These are phyloP conservation scores for Fraxinus platypoda DNA, from an alignment of 305 asterid genomes.

Conservation along the genomic window DNA sequence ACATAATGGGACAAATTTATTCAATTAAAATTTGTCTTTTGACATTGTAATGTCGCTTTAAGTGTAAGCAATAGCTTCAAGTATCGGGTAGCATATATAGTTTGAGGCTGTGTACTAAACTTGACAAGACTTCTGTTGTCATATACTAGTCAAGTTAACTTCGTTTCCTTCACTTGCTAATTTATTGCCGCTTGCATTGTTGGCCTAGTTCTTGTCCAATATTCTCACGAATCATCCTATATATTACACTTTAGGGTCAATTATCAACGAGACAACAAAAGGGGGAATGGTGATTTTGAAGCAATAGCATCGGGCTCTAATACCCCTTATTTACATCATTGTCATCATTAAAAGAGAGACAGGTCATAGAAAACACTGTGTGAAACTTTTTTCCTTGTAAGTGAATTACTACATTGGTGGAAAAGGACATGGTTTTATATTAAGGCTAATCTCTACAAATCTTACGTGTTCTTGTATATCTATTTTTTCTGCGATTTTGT, in stretches of 20 bases:
- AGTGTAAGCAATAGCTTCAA: neutral
- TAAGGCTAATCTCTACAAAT: neutral
- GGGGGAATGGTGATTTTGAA: neutral
- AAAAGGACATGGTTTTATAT: neutral
- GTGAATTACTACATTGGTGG: neutral
- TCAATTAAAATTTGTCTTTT: neutral
- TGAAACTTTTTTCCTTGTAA: too few relatives aligned
- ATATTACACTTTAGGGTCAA: neutral
- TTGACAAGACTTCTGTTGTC: neutral
- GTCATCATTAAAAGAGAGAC: neutral
- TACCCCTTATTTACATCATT: neutral
- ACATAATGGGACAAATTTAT: neutral
- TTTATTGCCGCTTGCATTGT: neutral
- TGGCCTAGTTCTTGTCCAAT: neutral
- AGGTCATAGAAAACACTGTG: neutral
- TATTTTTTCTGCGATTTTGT: too few relatives aligned
- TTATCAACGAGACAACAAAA: neutral
- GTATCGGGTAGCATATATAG: neutral
- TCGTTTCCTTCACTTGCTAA: neutral
- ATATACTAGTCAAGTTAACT: neutral
- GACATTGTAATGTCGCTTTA: neutral
- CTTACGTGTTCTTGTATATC: neutral
- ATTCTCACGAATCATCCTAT: neutral
- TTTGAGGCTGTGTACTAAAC: neutral
- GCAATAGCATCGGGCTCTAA: neutral